These are phyloP conservation scores for Kwoniella dejecticola DNA, from an alignment of 768 basidiomycete genomes.

Conservation along the genomic window DNA sequence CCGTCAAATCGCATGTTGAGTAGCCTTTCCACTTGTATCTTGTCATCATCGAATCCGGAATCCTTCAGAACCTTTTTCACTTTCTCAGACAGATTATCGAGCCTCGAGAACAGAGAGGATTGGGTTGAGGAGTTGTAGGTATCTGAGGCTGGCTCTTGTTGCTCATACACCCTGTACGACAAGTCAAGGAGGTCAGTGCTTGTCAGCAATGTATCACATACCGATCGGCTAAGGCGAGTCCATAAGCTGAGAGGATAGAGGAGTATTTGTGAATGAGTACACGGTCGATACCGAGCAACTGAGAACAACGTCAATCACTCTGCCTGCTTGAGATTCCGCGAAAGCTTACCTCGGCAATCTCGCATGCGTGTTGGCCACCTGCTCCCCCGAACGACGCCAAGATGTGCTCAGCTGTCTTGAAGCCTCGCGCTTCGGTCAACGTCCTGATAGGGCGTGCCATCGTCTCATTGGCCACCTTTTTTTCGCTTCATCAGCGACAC, in stretches of 20 bases:
- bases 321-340: neutral
- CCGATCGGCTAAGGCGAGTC: conserved; percentile 57
- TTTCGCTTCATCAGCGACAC: no score
- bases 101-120: conserved; percentile 63
- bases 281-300: conserved; percentile 30
- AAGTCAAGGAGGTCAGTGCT: neutral
- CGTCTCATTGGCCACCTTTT: conserved; percentile 82
- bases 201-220: conserved; percentile 18
- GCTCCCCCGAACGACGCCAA: conserved; percentile 56
- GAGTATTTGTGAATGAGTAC: conserved; percentile 43
- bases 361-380: conserved; percentile 53
- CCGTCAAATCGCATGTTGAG: conserved; percentile 45
- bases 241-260: conserved; percentile 48
- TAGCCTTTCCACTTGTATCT: conserved; percentile 30
- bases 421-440: conserved; percentile 84
- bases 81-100: conserved; percentile 53
- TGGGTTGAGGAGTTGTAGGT: conserved; percentile 68
- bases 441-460: conserved; percentile 63
- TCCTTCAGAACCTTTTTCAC: conserved; percentile 26
- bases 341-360: conserved; percentile 37
- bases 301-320: neutral
- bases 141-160: conserved; percentile 84
- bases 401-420: conserved; percentile 73
- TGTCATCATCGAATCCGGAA: conserved; percentile 34
- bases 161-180: conserved; percentile 59